Percentiles rank a stretch among this genome's conserved stretches.
Conservation (phyloP, 371 early-diverging fungal genomes). For the Mucor lusitanicus region DNA sequence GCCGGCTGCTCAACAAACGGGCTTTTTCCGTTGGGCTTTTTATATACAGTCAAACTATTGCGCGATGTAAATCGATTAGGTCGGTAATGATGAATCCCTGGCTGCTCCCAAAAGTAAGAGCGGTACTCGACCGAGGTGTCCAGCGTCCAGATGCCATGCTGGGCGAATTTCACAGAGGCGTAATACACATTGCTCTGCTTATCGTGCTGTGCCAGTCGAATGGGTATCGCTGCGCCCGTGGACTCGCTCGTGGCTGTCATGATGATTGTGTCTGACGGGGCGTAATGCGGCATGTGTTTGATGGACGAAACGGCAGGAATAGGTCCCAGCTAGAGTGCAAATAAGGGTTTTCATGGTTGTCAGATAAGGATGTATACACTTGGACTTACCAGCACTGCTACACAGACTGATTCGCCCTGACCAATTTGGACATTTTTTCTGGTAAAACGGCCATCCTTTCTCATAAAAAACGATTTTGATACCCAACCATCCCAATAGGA, state of each 20-base stretch:
- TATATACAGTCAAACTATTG: conserved; percentile 15
- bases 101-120: conserved; percentile 46
- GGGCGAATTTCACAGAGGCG: conserved; percentile 25
- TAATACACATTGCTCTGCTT: conserved; percentile 34
- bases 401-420: conserved; percentile 20
- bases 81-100: conserved; percentile 28
- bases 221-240: conserved; percentile 12
- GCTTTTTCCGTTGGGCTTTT: neutral
- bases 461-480: conserved; percentile 32
- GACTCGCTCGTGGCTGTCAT: conserved; percentile 26
- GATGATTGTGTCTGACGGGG: conserved; percentile 36
- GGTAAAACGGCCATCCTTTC: conserved; percentile 24
- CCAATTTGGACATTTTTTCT: conserved; percentile 17
- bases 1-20: neutral
- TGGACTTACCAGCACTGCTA: conserved; percentile 26
- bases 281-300: conserved; percentile 27
- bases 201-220: conserved; percentile 27
- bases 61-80: conserved; percentile 34
- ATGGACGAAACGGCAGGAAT: conserved; percentile 37
- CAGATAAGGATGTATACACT: neutral
- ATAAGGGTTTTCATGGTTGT: conserved; percentile 1
- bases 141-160: conserved; percentile 20
- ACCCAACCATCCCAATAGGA: conserved; percentile 34
- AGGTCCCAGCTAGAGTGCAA: conserved; percentile 34
- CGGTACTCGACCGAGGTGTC: conserved; percentile 37